These are phyloP conservation scores for Fusarium sp. DNA, from an alignment of 2,329 filamentous ascomycete genomes.

Conservation along the genomic window DNA sequence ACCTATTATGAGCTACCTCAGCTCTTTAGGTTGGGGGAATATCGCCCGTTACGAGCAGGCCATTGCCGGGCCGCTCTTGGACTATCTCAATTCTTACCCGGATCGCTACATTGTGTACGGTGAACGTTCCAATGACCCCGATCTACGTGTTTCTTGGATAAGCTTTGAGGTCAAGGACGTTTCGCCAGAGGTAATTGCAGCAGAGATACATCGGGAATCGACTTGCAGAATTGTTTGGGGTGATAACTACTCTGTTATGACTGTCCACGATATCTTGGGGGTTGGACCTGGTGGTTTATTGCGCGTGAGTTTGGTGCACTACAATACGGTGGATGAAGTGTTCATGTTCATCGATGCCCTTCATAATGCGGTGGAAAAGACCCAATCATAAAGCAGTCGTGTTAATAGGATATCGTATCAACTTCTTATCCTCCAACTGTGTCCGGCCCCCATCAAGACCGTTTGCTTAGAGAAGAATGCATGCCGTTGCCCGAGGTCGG, in stretches of 20 bases:
- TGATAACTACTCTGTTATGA: slow-evolving; percentile 1
- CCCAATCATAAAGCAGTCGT: no score
- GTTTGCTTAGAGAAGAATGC: no score
- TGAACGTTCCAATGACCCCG: neutral
- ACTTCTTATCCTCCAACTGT: no score
- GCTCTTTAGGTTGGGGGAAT: neutral
- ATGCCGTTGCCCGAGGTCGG: no score
- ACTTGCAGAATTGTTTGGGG: neutral
- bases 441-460: no score
- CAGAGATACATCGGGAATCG: slow-evolving; percentile 13
- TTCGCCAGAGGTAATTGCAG: neutral
- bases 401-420: no score
- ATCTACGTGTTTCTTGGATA: neutral
- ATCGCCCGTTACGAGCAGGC: neutral
- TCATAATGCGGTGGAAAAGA: no score
- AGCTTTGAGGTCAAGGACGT: slow-evolving; percentile 1
- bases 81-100: neutral
- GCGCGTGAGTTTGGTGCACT: slow-evolving; percentile 18
- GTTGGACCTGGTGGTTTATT: slow-evolving; percentile 13
- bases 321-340: slow-evolving; percentile 17
- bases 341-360: no score
- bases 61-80: neutral
- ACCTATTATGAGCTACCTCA: slow-evolving; percentile 3
- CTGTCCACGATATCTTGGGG: slow-evolving; percentile 16
- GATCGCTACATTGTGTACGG: neutral